Percentiles rank a stretch among this genome's conserved stretches.
Conservation (phyloP, 768 basidiomycete species). For the Phylloporus scabripes region DNA sequence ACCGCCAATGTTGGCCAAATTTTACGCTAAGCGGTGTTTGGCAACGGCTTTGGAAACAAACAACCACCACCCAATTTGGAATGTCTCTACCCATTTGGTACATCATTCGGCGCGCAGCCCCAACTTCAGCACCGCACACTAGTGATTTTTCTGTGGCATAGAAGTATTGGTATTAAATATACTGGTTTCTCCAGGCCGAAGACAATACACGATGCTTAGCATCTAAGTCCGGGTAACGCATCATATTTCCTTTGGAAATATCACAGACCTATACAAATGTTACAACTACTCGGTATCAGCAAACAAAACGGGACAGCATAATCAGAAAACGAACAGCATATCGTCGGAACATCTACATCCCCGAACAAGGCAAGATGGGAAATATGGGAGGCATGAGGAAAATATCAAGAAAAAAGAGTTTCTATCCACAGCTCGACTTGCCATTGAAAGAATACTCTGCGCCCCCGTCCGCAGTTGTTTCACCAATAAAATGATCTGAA, state of each 20-base stretch:
- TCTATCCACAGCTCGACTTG: conserved; percentile 6
- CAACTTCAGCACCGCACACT: too few species aligned
- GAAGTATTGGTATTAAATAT: too few species aligned
- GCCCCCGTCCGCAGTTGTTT: conserved; percentile 21
- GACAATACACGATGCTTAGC: too few species aligned
- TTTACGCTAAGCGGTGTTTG: conserved; percentile 22
- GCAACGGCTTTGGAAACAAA: conserved; percentile 30
- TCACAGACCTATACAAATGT: conserved; percentile 4
- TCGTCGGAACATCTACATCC: background rate
- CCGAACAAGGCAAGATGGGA: background rate
- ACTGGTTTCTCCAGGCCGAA: too few species aligned
- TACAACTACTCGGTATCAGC: background rate
- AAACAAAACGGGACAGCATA: conserved; percentile 3
- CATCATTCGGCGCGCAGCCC: too few species aligned
- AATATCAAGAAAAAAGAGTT: background rate
- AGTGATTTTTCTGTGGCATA: too few species aligned
- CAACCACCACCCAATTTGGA: conserved; percentile 18
- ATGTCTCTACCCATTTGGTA: too few species aligned
- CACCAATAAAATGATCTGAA: conserved; percentile 29
- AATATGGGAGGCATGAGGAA: background rate
- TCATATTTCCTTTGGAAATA: background rate
- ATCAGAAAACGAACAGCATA: conserved; percentile 8
- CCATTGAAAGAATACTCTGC: conserved; percentile 18
- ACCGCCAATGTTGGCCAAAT: background rate
- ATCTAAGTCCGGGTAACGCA: background rate